Conservation (phyloP, 2,329 filamentous ascomycete genomes). For the Pseudovirgaria hyperparasitica region DNA sequence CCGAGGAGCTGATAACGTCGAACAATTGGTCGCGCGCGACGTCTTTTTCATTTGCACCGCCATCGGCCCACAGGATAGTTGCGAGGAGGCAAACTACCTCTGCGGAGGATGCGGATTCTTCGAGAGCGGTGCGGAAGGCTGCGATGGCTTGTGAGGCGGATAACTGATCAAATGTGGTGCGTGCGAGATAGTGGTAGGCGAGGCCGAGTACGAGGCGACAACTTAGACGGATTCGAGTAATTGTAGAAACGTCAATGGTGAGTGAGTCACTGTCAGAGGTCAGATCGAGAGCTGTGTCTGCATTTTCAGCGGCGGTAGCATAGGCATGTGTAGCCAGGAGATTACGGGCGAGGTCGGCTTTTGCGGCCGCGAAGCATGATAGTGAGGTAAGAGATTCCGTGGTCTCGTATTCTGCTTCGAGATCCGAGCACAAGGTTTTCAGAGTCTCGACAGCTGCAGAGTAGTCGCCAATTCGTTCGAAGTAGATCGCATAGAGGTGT, state of each 20-base stretch:
- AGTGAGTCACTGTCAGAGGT: constrained; percentile 54
- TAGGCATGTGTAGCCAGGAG: constrained; percentile 59
- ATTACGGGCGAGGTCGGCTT: constrained; percentile 75
- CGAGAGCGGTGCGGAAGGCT: constrained; percentile 68
- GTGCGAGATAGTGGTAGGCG: constrained; percentile 62
- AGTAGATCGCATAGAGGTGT: constrained; percentile 68
- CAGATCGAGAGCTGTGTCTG: constrained; percentile 67
- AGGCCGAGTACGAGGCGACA: constrained; percentile 78
- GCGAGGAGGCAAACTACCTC: constrained; percentile 80
- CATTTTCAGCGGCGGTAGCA: constrained; percentile 60
- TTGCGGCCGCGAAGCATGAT: constrained; percentile 66
- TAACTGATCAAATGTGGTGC: no score
- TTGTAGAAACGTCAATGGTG: constrained; percentile 45
- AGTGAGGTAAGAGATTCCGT: constrained; percentile 66
- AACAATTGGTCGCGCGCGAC: constrained; percentile 72
- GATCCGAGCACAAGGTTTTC: constrained; percentile 50
- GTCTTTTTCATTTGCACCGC: constrained; percentile 57
- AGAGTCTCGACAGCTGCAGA: constrained; percentile 50
- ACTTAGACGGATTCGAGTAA: constrained; percentile 63
- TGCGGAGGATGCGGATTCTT: constrained; percentile 62
- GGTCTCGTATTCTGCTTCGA: constrained; percentile 74
- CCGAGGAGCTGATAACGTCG: constrained; percentile 59
- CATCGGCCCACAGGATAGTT: constrained; percentile 88
- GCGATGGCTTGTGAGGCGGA: no score
- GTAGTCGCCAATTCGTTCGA: constrained; percentile 66